Evolutionary conservation across 352 stramenopile genomes (phyloP), one percentile per base, ranked within the genome.

Genomic region (Pythium monospermum): DNA sequence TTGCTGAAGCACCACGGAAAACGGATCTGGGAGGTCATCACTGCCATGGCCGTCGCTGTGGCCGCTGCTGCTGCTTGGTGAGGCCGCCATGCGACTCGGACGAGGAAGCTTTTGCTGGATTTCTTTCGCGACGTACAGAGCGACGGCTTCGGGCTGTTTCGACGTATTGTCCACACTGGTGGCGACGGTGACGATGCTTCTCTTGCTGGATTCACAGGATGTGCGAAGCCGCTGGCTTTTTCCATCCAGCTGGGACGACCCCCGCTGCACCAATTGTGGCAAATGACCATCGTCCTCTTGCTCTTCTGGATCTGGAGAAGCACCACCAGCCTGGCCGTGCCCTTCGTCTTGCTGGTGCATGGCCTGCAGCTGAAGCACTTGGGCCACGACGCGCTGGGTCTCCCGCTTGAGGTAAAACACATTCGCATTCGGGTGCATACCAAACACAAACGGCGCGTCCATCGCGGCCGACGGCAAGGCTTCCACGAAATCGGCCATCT

Each of bases 341-440:
- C 27, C 28, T n/a, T 18, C 30, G 6, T 50, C 26, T 6, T 54
- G 33, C 11, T 42, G 21, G 12, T 54, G 35, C 6, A 16, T 49
- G 15, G 68, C 49, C 30, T 85, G 69, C 3, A 88, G 60, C 16
- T 71, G 69, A 31, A 73, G 40, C 1, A 85, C 41, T 21, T 68
- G 57, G 0, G 52, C 50, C 5, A 82, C 35, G 11, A 89, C 53
- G 0, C 59, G 63, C 48, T 85, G 53, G 0, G 61, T 70, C 52
- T 88, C 67, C 18, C 88, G 69, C 30, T 71, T 69, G 25, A 87
- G 68, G 45, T 77, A 84, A 26, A 80, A 76, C 25, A 89, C 63
- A 28, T 91, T 81, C 1, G 81, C 83, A 15, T 93, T 93, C 25
- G 77, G 69, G 50, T 93, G 81, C 71, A 93, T 87, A 0, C 81